Evolutionary conservation across 257 asterid genomes (phyloP).

Genomic region (Linaria vulgaris): DNA sequence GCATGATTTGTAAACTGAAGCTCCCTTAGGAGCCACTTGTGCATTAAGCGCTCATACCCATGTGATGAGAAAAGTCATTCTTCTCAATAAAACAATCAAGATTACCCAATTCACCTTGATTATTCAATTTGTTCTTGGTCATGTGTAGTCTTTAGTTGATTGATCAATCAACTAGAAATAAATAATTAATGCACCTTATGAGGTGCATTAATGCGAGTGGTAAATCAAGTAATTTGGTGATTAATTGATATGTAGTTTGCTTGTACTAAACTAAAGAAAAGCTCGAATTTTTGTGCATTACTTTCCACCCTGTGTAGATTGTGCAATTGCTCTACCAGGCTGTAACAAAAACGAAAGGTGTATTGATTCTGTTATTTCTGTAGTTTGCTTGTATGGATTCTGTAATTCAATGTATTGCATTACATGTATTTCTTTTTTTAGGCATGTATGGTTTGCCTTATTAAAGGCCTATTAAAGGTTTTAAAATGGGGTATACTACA

Average conservation of each 20-base stretch:
- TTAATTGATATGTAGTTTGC: constrained; percentile 2
- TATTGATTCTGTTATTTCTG: too few species aligned
- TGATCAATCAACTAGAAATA: constrained; percentile 40
- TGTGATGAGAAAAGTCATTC: constrained; percentile 17
- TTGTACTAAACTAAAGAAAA: neutral
- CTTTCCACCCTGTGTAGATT: neutral
- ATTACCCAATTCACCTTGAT: neutral
- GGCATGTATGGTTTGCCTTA: too few species aligned
- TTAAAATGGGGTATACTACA: too few species aligned
- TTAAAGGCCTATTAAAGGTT: too few species aligned
- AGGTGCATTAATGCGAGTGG: constrained; percentile 1
- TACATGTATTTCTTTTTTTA: too few species aligned
- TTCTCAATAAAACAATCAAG: neutral
- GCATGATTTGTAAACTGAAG: constrained; percentile 37
- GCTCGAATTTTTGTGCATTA: neutral
- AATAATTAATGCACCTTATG: constrained; percentile 25
- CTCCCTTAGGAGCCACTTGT: constrained; percentile 10
- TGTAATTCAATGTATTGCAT: too few species aligned
- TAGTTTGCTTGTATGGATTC: too few species aligned
- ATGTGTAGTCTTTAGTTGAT: constrained; percentile 28
- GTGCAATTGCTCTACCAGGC: neutral
- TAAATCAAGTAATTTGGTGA: constrained; percentile 1
- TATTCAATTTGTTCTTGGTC: neutral
- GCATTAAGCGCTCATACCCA: constrained; percentile 8
- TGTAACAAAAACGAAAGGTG: too few species aligned